Evolutionary conservation across 1,139 yeast species (phyloP).

Genomic region (Candida frijolesensis): DNA sequence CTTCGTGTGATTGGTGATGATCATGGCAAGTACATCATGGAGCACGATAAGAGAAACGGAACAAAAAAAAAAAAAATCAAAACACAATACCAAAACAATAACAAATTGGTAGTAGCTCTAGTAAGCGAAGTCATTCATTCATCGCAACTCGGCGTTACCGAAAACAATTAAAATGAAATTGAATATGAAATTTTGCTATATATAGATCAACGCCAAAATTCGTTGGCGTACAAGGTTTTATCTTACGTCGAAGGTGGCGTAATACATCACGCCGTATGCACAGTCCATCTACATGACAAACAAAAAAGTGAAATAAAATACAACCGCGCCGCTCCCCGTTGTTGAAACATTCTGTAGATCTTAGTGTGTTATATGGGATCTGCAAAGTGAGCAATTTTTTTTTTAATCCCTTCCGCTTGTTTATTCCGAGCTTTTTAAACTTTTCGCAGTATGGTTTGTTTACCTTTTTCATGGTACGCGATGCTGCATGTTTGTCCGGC

Average conservation of each 20-base stretch:
- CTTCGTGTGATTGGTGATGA: background rate
- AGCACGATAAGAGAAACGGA: too few relatives aligned
- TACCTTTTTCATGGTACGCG: background rate
- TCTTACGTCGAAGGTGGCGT: background rate
- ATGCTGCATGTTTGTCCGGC: background rate
- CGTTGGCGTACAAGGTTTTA: background rate
- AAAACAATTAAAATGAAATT: background rate
- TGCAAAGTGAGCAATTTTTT: conserved; percentile 1
- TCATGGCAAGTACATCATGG: too few relatives aligned
- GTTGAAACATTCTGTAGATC: background rate
- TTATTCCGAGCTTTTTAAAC: background rate
- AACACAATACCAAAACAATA: background rate
- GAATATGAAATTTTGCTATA: background rate
- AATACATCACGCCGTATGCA: background rate
- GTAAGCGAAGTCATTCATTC: too few relatives aligned
- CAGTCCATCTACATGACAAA: background rate
- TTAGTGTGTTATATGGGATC: background rate
- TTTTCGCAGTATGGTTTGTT: background rate
- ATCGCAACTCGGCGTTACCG: too few relatives aligned
- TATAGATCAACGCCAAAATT: background rate
- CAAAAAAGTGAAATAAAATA: background rate
- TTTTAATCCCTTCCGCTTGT: background rate
- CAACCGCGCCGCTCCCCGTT: background rate
- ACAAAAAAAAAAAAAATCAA: too few relatives aligned
- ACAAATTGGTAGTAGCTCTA: background rate